Percentiles rank a stretch among this genome's conserved stretches.
Conservation (phyloP, 805 yeast genomes). For the Ogataea pignaliae region DNA sequence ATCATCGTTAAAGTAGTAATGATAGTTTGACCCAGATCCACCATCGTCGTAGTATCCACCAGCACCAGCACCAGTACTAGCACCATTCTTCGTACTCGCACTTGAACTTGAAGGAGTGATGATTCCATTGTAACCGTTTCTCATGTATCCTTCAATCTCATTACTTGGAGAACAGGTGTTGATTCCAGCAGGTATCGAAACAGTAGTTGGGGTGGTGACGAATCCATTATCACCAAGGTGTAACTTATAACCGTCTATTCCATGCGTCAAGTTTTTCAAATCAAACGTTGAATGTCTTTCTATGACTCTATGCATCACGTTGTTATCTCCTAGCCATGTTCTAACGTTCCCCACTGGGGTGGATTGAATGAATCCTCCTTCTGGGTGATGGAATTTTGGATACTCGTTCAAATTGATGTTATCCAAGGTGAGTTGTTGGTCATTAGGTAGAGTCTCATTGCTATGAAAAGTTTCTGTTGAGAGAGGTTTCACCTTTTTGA, state of each 20-base stretch:
- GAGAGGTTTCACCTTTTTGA: conserved; percentile 29
- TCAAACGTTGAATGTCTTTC: conserved; percentile 40
- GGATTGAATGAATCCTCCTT: conserved; percentile 56
- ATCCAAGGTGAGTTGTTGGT: conserved; percentile 21
- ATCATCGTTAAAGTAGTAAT: conserved; percentile 15
- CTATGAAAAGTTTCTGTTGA: conserved; percentile 3
- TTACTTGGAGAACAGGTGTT: conserved; percentile 23
- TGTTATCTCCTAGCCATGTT: conserved; percentile 36
- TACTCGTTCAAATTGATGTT: conserved; percentile 38
- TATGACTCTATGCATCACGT: conserved; percentile 42
- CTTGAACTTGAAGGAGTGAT: conserved; percentile 3
- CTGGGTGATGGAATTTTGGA: conserved; percentile 57
- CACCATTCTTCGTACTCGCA: conserved; percentile 3
- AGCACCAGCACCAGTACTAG: not conserved
- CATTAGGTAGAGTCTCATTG: conserved; percentile 4
- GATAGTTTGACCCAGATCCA: conserved; percentile 14
- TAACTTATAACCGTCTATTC: conserved; percentile 35
- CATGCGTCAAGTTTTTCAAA: conserved; percentile 26
- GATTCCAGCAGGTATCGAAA: too few relatives aligned
- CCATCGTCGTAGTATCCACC: conserved; percentile 18
- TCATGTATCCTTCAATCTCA: conserved; percentile 32
- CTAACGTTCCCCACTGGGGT: conserved; percentile 63
- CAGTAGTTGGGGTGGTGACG: not conserved
- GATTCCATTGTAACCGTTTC: conserved; percentile 21
- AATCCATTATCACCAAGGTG: conserved; percentile 23